These are phyloP conservation scores for Aspergillus steynii DNA, from an alignment of 495 filamentous ascomycete species.

Conservation along the genomic window DNA sequence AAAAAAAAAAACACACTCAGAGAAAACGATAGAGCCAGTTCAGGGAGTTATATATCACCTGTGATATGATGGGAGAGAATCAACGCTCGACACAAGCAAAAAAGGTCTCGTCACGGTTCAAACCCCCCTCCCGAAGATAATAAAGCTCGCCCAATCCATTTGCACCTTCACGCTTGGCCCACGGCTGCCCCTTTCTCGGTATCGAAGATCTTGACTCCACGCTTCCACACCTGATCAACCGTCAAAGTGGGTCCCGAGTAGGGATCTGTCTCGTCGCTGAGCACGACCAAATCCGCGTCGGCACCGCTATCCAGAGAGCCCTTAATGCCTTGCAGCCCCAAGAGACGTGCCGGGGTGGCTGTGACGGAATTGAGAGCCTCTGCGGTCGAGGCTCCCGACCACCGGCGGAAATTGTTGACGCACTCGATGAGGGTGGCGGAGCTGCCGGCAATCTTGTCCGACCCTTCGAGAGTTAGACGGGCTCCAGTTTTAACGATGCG, in stretches of 20 bases:
- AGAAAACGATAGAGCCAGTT: background rate
- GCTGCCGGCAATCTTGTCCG: constrained; percentile 70
- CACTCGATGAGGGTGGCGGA: constrained; percentile 76
- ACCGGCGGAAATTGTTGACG: constrained; percentile 75
- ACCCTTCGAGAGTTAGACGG: constrained; percentile 66
- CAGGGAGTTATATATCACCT: background rate
- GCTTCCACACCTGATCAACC: constrained; percentile 78
- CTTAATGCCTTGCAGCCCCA: constrained; percentile 66
- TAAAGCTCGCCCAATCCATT: background rate
- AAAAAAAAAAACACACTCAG: constrained; percentile 11
- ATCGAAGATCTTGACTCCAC: constrained; percentile 57
- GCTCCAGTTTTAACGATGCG: constrained; percentile 67
- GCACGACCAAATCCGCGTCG: constrained; percentile 77
- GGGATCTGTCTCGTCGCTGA: constrained; percentile 54
- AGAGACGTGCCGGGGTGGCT: constrained; percentile 68
- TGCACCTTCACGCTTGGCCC: constrained; percentile 7
- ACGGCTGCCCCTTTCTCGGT: constrained; percentile 26
- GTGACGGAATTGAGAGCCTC: constrained; percentile 71
- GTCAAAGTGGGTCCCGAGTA: constrained; percentile 49
- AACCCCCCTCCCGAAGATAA: background rate
- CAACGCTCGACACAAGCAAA: background rate
- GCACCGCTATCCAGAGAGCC: constrained; percentile 66
- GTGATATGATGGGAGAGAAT: background rate
- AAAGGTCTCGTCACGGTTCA: background rate
- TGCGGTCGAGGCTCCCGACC: constrained; percentile 63